Evolutionary conservation across 2,329 filamentous ascomycete species (phyloP), one percentile per base, ranked within the genome.

Genomic region (Colletotrichum coccodes): DNA sequence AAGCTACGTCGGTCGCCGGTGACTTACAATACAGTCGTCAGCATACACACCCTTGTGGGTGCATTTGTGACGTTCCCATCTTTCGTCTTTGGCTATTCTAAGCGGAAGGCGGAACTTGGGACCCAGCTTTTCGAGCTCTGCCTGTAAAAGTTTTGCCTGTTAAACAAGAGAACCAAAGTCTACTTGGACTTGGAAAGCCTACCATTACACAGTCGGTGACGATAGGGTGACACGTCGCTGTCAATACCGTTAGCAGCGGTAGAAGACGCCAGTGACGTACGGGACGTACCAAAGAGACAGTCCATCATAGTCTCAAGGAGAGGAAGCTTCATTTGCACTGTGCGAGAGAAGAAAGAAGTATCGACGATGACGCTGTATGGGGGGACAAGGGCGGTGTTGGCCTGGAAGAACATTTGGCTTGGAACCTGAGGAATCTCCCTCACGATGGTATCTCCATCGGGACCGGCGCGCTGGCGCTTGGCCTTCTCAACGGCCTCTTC

Each of bases 221-320:
- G 72, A 96, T 92, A 21, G 94, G 94, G 26, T 91, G 94, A 79
- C 93, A 96, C 76, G 97, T 97, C 21, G 95, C 95, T 62, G 12
- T 6, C 16, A 3, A 4, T 6, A 6, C 6, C 8, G 30, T 59
- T 32, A 59, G 44, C 32, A 28, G 23, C 16, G 52, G 34, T 36
- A 12, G 52, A 4, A 9, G 21, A n/a, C 14, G 4, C 34, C 11
- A 26, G 16, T 14, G 14, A 49, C 6, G 38, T 21, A 16, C 6
- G 14, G 6, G 7, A 3, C 58, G 18, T 62, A 56, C 58, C 64
- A 79, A 95, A 97, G 5, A 99, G 87, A 61, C 93, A 92, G 79
- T 98, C 94, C 94, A 98, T 97, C 85, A 98, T 93, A 3, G 92
- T 91, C 70, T 95, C 91, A 23, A 97, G 87, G 14, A 98, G 84